Evolutionary conservation across 192 early-diverging fungal species (phyloP).

Genomic region (Backusella australiensis): DNA sequence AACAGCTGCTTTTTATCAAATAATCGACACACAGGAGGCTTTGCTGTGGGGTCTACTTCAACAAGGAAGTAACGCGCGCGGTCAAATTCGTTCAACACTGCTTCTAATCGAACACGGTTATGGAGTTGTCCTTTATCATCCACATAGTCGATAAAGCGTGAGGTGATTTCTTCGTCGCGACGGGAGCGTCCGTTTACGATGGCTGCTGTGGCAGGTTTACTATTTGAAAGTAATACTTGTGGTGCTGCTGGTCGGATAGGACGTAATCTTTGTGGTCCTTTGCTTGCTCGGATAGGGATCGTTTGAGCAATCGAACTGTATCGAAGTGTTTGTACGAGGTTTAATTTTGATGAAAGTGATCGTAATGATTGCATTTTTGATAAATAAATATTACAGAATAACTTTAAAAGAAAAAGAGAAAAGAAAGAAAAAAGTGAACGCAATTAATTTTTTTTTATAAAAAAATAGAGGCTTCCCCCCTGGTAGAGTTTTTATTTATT

Average conservation of each 20-base stretch:
- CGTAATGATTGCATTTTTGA: constrained; percentile 1
- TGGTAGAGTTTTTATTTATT: not conserved
- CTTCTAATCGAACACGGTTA: constrained; percentile 24
- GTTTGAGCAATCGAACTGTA: constrained; percentile 5
- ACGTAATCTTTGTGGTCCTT: not conserved
- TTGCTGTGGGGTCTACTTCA: constrained; percentile 39
- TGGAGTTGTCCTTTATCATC: constrained; percentile 39
- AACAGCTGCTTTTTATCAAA: constrained; percentile 50
- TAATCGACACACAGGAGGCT: constrained; percentile 50
- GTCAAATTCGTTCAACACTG: constrained; percentile 38
- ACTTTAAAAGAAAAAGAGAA: not conserved
- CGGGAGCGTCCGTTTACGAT: constrained; percentile 25
- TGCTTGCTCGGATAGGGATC: not conserved
- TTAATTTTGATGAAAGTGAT: not conserved
- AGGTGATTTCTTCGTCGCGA: constrained; percentile 54
- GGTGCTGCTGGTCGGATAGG: not conserved
- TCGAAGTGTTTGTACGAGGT: not conserved
- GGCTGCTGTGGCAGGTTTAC: not conserved
- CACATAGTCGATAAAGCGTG: constrained; percentile 43
- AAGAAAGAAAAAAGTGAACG: not conserved
- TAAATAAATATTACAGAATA: not conserved
- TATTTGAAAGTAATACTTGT: not conserved
- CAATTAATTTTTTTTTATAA: not conserved
- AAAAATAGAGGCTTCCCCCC: not conserved
- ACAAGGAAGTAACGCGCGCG: constrained; percentile 44